phyloP scores from a whole-genome alignment of 768 basidiomycete species.

The Lentinula detonsa region DNA sequence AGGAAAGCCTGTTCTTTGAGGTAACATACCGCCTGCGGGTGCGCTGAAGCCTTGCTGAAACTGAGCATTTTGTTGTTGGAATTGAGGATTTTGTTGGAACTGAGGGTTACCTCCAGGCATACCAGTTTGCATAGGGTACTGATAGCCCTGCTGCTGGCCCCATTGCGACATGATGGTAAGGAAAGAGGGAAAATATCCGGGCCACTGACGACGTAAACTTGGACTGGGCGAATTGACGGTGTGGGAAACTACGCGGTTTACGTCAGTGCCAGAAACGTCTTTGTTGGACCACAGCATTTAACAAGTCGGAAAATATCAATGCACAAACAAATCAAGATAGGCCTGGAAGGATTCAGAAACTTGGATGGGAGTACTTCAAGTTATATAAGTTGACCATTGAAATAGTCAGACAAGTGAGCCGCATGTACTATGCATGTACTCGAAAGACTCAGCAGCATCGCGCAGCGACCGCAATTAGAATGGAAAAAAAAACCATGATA shows the following conservation, averaged over 20 bases:
- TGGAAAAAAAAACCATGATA: too few relatives aligned
- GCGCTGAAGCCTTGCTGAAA: conserved; percentile 20
- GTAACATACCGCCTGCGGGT: conserved; percentile 37
- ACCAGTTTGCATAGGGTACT: conserved; percentile 73
- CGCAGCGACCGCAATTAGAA: too few relatives aligned
- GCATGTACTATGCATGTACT: too few relatives aligned
- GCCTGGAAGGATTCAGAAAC: too few relatives aligned
- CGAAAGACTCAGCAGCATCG: too few relatives aligned
- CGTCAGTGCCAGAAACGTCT: neutral
- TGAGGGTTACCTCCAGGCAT: conserved; percentile 38
- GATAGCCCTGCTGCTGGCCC: conserved; percentile 63
- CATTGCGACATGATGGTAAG: conserved; percentile 68
- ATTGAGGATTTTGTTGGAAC: conserved; percentile 23
- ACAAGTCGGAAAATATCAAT: too few relatives aligned
- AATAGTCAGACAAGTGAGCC: too few relatives aligned
- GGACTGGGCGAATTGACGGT: neutral
- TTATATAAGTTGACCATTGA: too few relatives aligned
- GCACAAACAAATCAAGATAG: too few relatives aligned
- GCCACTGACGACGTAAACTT: conserved; percentile 5
- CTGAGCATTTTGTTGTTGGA: conserved; percentile 16
- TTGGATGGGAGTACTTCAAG: too few relatives aligned
- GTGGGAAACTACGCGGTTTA: conserved; percentile 2
- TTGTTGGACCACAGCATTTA: neutral
- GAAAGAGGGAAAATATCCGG: conserved; percentile 5
- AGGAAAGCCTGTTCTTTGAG: conserved; percentile 61